Conservation (phyloP, 2,329 filamentous ascomycete genomes). For the Xylariaceae sp. region DNA sequence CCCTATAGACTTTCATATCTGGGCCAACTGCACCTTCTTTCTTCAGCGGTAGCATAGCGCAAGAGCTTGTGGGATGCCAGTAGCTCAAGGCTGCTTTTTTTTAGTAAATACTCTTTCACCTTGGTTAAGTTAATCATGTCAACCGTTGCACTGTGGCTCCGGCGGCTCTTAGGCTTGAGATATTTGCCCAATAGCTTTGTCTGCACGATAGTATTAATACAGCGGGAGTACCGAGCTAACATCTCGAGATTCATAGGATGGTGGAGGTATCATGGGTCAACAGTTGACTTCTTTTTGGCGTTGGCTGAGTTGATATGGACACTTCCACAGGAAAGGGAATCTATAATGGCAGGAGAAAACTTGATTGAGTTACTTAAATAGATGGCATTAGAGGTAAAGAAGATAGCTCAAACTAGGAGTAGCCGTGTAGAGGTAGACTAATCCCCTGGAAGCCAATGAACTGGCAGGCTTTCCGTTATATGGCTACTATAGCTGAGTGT, state of each 20-base stretch:
- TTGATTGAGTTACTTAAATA: too few species aligned
- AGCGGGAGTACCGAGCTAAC: slow-evolving; percentile 15
- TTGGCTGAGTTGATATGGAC: slow-evolving; percentile 24
- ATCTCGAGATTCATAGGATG: slow-evolving; percentile 26
- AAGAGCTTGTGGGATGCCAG: slow-evolving; percentile 15
- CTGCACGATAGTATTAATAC: slow-evolving; percentile 8
- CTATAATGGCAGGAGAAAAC: too few species aligned
- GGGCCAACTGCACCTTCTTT: slow-evolving; percentile 12
- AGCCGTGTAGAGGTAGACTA: too few species aligned
- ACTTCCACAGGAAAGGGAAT: slow-evolving; percentile 28
- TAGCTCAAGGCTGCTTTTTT: neutral
- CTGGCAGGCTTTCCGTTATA: too few species aligned
- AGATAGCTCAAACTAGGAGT: too few species aligned
- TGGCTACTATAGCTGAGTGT: too few species aligned
- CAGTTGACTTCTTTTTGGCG: neutral
- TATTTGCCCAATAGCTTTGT: slow-evolving; percentile 1
- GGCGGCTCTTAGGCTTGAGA: slow-evolving; percentile 2
- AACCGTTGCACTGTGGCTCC: neutral
- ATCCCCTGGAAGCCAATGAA: too few species aligned
- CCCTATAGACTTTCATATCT: slow-evolving; percentile 10
- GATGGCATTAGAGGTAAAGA: too few species aligned
- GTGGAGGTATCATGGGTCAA: slow-evolving; percentile 22
- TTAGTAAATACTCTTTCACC: slow-evolving; percentile 15
- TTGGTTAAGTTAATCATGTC: neutral
- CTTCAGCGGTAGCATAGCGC: slow-evolving; percentile 18